Evolutionary conservation across 768 basidiomycete species (phyloP).

Genomic region (Asterophora lycoperdoides): DNA sequence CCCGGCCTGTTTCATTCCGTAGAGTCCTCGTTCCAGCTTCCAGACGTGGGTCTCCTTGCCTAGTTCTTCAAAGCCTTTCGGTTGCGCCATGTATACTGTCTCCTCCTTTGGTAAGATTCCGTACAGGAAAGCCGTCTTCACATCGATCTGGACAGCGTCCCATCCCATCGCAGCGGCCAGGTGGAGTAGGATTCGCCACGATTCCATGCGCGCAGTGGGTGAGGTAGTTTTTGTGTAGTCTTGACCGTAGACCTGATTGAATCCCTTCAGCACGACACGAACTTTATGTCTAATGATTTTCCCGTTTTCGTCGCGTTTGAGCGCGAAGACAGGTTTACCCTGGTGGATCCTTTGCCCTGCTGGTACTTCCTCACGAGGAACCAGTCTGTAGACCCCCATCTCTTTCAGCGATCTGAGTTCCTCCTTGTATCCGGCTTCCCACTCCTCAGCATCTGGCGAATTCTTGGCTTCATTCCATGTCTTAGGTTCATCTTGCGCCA

Average conservation of each 20-base stretch:
- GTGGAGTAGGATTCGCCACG: not conserved
- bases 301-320: constrained; percentile 29
- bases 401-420: constrained; percentile 24
- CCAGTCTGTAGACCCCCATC: constrained; percentile 25
- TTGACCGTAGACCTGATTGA: constrained; percentile 25
- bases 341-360: constrained; percentile 22
- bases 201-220: no score
- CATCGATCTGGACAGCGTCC: not conserved
- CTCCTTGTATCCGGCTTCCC: constrained; percentile 15
- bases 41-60: not conserved
- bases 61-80: not conserved
- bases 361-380: constrained; percentile 15
- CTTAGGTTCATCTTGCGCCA: constrained; percentile 1
- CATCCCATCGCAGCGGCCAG: not conserved
- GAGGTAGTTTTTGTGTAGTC: no score
- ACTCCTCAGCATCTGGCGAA: constrained; percentile 17
- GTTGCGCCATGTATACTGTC: not conserved
- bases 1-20: not conserved
- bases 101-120: not conserved
- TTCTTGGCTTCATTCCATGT: constrained; percentile 21
- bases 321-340: constrained; percentile 15
- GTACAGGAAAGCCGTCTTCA: not conserved
- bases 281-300: constrained; percentile 25
- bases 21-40: not conserved
- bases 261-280: no score